Conservation (phyloP, 495 filamentous ascomycete species). For the Neurospora sp. region DNA sequence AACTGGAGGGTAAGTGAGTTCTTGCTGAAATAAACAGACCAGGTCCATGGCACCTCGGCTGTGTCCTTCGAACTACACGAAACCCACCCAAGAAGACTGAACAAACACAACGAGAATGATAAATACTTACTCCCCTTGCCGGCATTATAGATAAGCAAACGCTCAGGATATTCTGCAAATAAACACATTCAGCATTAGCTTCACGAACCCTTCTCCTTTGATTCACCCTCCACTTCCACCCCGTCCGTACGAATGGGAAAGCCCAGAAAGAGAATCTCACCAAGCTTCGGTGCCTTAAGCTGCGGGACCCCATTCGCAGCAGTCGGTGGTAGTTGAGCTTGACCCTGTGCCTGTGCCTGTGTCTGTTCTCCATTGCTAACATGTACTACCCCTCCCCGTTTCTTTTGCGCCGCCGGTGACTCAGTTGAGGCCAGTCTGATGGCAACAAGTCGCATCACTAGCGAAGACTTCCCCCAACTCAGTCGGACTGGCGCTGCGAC, state of each 20-base stretch:
- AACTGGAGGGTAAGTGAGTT: not conserved
- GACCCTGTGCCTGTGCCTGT: not conserved
- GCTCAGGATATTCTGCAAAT: conserved; percentile 38
- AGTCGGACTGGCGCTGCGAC: not conserved
- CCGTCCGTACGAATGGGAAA: not conserved
- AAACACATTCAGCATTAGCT: not conserved
- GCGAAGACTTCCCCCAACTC: not conserved
- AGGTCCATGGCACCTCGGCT: not conserved
- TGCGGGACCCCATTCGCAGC: not conserved
- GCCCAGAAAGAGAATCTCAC: not conserved
- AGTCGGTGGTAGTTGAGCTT: not conserved
- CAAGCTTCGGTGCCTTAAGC: not conserved
- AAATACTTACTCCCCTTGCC: conserved; percentile 43
- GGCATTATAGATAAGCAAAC: conserved; percentile 61
- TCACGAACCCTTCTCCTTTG: not conserved
- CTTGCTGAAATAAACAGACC: not conserved
- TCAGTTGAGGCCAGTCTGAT: not conserved
- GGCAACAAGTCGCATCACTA: not conserved
- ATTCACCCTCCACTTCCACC: not conserved
- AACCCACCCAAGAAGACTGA: not conserved
- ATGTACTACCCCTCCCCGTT: not conserved
- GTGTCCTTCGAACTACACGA: not conserved
- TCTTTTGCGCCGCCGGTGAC: not conserved
- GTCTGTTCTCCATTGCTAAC: not conserved
- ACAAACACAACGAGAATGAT: not conserved